Evolutionary conservation across 1,139 yeast species (phyloP), one percentile per base, ranked within the genome.

Genomic region (Candida labiduridarum): DNA sequence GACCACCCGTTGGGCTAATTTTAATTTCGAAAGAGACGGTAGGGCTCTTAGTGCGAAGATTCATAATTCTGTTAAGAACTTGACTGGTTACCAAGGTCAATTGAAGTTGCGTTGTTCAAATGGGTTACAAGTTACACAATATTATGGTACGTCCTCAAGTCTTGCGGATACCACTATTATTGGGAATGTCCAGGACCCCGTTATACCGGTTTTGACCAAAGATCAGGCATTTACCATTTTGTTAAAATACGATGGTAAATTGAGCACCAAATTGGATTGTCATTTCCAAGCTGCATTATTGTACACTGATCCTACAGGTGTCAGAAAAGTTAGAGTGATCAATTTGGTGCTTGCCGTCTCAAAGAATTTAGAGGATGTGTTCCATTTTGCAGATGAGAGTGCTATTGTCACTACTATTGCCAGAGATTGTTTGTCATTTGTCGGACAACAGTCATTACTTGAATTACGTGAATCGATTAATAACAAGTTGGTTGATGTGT

Each of bases 261-360:
- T 95, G 43, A 82, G 85, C 51, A 75, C 88, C 3, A 83, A 83
- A 52, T 77, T 80, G 38, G 97, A 90, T 65, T 89, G 91, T 40
- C 96, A 90, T 66, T 90, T 92, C 74, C 99, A 94, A 69, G 88
- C 90, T 1, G 98, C 98, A 0, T 59, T 94, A 42, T 74, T 95
- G 49, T 91, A 90, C 65, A 94, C 98, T 0, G 88, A 92, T 48
- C 63, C 76, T 2, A 75, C 76, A 49, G 99, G 99, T 30, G 70
- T 77, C 11, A 76, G 98, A 57, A 86, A 89, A 57, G 95, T 94
- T 11, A 79, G 99, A 56, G 91, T 91, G 10, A 81, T 89, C 47
- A 94, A 95, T 63, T 72, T 84, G 52, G 85, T 86, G n/a, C 82
- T 90, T 44, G 89, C 96, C 0, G 94, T 90, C 11, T 82, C 95